Conservation (phyloP, 192 early-diverging fungal species). For the Oehlia diaphana region DNA sequence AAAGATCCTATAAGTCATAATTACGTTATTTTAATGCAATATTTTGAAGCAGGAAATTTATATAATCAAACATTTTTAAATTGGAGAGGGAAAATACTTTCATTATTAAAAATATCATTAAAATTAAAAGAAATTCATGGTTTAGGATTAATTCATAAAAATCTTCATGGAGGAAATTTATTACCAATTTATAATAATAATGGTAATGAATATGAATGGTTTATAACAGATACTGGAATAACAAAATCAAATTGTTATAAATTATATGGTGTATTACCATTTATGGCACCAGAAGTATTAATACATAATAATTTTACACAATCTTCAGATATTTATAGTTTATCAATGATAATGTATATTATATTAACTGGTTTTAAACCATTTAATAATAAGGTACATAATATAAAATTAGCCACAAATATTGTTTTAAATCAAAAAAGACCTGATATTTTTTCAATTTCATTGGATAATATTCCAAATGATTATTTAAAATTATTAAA, state of each 20-base stretch:
- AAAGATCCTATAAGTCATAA: background rate
- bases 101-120: background rate
- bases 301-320: background rate
- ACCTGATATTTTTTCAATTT: background rate
- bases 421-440: background rate
- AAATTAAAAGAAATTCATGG: background rate
- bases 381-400: background rate
- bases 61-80: background rate
- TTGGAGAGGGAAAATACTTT: constrained; percentile 7
- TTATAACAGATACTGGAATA: background rate
- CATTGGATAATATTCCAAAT: background rate
- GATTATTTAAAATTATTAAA: background rate
- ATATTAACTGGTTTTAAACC: background rate
- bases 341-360: background rate
- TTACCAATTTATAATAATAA: background rate
- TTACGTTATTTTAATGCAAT: background rate
- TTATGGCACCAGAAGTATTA: constrained; percentile 10
- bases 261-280: background rate
- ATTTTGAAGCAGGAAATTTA: background rate
- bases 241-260: background rate
- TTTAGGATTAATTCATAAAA: background rate
- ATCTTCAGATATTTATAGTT: constrained; percentile 1
- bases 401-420: background rate
- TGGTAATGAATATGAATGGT: background rate
- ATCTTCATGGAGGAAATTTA: constrained; percentile 7